Base-by-base conservation (phyloP, 1,139 yeast species). In the Blastobotrys ciferrii region DNA sequence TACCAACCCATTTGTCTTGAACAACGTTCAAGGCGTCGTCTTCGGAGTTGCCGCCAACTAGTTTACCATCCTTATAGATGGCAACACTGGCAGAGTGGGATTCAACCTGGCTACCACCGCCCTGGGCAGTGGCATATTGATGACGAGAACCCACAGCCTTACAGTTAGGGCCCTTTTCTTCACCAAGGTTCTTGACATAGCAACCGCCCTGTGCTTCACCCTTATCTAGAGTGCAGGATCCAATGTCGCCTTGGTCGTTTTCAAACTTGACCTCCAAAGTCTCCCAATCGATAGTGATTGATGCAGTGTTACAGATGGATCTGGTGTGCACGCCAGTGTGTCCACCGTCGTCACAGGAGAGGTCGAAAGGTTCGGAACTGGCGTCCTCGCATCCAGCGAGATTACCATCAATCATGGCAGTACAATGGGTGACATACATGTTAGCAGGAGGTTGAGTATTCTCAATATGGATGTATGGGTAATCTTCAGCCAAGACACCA, bases 141-240 rank as follows among this genome's bases (percentile, higher is more conserved):
- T n/a, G 18, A 18, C 40, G 40, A 13, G 15, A 36, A 6, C 40
- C 40, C n/a, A 36, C 28, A 36, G 40, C 40, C 40, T 36, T 36
- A n/a, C 40, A 36, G 14, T 17, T 36, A 6, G 33, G 33, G 5
- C 14, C 14, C n/a, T 19, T 11, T 19, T n/a, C 25, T 3, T 17
- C 14, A 4, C 18, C 14, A 19, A 18, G 15, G 13, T 33, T 33
- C 9, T 13, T 33, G 15, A 19, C 28, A 19, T 4, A 18, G 28
- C 40, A 36, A 13, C 40, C 40, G n/a, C 28, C 40, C 3, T 28
- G 28, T 5, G 14, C 14, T 7, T 15, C 40, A 13, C 2, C 13
- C 28, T 19, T 19, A 4, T 18, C 28, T 13, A 36, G 12, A 13
- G 40, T 36, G 18, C 40, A 36, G 12, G 25, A 19, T 11, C 28